Percentiles rank a stretch among this genome's conserved stretches.
Conservation (phyloP, 768 basidiomycete species). For the Mycena chlorophos region DNA sequence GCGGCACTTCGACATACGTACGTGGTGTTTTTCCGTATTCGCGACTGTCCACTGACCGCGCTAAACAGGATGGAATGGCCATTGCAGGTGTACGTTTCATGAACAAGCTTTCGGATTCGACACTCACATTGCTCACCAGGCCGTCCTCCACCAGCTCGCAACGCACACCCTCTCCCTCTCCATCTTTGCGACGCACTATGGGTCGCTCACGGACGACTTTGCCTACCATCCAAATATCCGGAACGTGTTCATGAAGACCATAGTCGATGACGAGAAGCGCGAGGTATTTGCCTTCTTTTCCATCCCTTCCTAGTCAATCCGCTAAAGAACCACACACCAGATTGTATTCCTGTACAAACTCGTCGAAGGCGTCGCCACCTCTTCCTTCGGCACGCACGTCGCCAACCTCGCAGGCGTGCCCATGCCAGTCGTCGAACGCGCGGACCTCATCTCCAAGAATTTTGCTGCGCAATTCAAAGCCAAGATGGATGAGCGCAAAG, state of each 20-base stretch:
- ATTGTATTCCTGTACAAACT: constrained; percentile 95
- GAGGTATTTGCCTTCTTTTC: constrained; percentile 51
- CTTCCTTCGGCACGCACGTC: constrained; percentile 92
- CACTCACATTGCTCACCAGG: constrained; percentile 43
- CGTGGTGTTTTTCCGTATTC: constrained; percentile 18
- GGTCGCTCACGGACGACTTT: constrained; percentile 92
- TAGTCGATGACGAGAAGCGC: constrained; percentile 88
- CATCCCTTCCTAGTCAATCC: not conserved
- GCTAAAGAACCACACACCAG: constrained; percentile 27
- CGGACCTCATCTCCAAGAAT: constrained; percentile 81
- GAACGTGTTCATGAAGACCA: constrained; percentile 94
- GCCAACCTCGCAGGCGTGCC: constrained; percentile 84
- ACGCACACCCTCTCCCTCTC: constrained; percentile 89
- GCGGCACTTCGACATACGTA: constrained; percentile 94
- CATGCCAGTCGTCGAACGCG: constrained; percentile 78
- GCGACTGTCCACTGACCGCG: constrained; percentile 4
- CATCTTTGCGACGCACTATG: constrained; percentile 98
- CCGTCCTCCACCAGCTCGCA: constrained; percentile 91
- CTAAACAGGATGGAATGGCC: constrained; percentile 93
- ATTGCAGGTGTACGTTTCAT: constrained; percentile 74
- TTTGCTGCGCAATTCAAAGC: constrained; percentile 89
- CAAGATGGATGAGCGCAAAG: constrained; percentile 62
- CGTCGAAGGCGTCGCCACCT: constrained; percentile 80
- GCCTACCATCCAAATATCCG: constrained; percentile 89
- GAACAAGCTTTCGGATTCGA: not conserved